A percentile compares a stretch with the other conserved stretches of the same genome.
These are phyloP conservation scores for Suhomyces ambrosiae DNA, from an alignment of 1,139 yeast genomes.

Conservation along the genomic window DNA sequence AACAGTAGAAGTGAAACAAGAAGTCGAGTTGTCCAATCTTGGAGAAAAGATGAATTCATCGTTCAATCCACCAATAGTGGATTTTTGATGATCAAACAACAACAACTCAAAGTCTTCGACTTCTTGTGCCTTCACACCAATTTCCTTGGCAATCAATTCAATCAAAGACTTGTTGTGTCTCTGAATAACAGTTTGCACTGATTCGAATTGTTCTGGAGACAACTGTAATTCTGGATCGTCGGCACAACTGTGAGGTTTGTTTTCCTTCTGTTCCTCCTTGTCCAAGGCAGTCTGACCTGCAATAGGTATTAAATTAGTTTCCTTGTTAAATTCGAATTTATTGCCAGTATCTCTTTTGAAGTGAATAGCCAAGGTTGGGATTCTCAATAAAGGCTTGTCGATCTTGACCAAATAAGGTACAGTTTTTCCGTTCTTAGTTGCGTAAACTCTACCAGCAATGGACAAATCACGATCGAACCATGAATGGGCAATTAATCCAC, in stretches of 20 bases:
- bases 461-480: slow-evolving; percentile 95
- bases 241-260: slow-evolving; percentile 41
- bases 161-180: slow-evolving; percentile 79
- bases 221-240: slow-evolving; percentile 48
- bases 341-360: slow-evolving; percentile 73
- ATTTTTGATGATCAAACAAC: slow-evolving; percentile 82
- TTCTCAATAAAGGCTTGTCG: slow-evolving; percentile 81
- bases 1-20: slow-evolving; percentile 77
- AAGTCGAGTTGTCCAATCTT: slow-evolving; percentile 87
- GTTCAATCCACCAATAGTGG: slow-evolving; percentile 83
- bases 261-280: slow-evolving; percentile 26
- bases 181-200: slow-evolving; percentile 63
- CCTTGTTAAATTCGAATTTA: slow-evolving; percentile 88
- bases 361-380: slow-evolving; percentile 95
- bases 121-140: slow-evolving; percentile 47
- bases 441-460: slow-evolving; percentile 88
- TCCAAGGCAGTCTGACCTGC: slow-evolving; percentile 64
- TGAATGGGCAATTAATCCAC: slow-evolving; percentile 91
- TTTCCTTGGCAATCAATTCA: slow-evolving; percentile 66
- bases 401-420: slow-evolving; percentile 75
- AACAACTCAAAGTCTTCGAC: slow-evolving; percentile 91
- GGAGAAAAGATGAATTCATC: slow-evolving; percentile 93
- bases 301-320: slow-evolving; percentile 82
- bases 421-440: slow-evolving; percentile 51
- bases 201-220: slow-evolving; percentile 58